These are phyloP conservation scores for Podospora pseudopauciseta DNA, from an alignment of 495 filamentous ascomycete genomes.

Conservation along the genomic window DNA sequence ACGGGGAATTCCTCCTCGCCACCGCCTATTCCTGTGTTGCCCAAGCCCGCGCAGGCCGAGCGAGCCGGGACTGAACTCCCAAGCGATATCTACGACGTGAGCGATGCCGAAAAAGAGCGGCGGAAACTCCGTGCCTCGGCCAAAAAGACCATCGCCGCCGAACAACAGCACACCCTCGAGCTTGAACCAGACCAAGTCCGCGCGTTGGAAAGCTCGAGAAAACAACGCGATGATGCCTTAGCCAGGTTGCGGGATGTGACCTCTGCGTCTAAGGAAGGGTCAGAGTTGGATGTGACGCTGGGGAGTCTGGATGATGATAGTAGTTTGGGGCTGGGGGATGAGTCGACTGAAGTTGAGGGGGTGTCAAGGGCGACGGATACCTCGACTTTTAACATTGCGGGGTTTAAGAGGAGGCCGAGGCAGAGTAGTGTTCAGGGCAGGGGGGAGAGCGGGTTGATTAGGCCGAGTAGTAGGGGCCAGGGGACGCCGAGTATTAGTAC, in stretches of 20 bases:
- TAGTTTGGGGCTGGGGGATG: constrained; percentile 27
- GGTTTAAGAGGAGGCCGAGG: constrained; percentile 45
- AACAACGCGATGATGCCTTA: constrained; percentile 41
- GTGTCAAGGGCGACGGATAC: constrained; percentile 37
- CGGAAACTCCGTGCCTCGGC: constrained; percentile 17
- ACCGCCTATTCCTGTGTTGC: constrained; percentile 11
- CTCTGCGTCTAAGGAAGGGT: constrained; percentile 30
- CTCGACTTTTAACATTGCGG: constrained; percentile 40
- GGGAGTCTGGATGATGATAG: constrained; percentile 46
- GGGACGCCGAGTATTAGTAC: constrained; percentile 45
- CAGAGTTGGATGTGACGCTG: constrained; percentile 43
- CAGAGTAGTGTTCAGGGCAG: constrained; percentile 45
- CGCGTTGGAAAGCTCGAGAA: constrained; percentile 30
- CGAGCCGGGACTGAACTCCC: constrained; percentile 3
- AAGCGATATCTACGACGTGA: constrained; percentile 44
- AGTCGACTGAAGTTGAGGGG: constrained; percentile 25
- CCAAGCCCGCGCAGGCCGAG: background rate
- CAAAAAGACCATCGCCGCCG: background rate
- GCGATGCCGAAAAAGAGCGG: constrained; percentile 43
- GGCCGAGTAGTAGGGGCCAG: constrained; percentile 47
- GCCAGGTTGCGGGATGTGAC: constrained; percentile 38
- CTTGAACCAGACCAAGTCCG: constrained; percentile 30
- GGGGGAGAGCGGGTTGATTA: constrained; percentile 39
- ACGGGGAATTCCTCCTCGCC: constrained; percentile 11
- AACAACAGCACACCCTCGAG: constrained; percentile 2